A percentile compares a stretch with the other conserved stretches of the same genome.
These are phyloP conservation scores for Nicotiana benthamiana DNA, from an alignment of 257 asterid genomes.

Conservation along the genomic window DNA sequence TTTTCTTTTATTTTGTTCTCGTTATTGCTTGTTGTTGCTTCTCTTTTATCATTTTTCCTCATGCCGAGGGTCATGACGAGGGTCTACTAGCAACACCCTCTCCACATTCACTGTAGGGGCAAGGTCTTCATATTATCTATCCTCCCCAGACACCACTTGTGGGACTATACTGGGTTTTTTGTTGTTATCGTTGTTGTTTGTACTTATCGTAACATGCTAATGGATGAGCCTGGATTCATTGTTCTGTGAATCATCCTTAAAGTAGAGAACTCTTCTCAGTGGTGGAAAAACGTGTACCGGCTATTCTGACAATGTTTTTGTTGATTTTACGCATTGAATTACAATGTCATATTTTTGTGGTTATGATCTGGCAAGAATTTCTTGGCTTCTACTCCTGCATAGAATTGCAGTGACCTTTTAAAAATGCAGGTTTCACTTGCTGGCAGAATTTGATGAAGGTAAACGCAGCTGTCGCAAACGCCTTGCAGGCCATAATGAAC, in stretches of 20 bases:
- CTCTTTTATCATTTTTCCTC: too few relatives aligned
- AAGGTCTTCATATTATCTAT: too few relatives aligned
- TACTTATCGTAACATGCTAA: background rate
- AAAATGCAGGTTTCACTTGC: constrained; percentile 48
- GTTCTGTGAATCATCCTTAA: background rate
- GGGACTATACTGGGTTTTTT: too few relatives aligned
- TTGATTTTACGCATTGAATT: background rate
- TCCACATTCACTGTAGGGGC: too few relatives aligned
- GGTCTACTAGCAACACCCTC: too few relatives aligned
- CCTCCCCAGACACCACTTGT: too few relatives aligned
- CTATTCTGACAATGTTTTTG: background rate
- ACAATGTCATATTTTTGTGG: too few relatives aligned
- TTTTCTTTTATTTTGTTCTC: too few relatives aligned
- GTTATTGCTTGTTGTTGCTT: too few relatives aligned
- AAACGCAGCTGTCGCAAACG: constrained; percentile 75
- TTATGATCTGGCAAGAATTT: background rate
- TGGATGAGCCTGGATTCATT: background rate
- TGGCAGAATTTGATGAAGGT: constrained; percentile 57
- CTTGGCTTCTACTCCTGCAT: background rate
- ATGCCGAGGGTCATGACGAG: too few relatives aligned
- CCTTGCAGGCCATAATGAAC: constrained; percentile 63
- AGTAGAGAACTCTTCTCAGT: background rate
- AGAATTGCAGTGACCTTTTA: background rate
- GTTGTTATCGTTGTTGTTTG: too few relatives aligned
- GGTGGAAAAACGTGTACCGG: too few relatives aligned